These are phyloP conservation scores for Golubevia pallescens DNA, from an alignment of 1,284 basidiomycete genomes.

Conservation along the genomic window DNA sequence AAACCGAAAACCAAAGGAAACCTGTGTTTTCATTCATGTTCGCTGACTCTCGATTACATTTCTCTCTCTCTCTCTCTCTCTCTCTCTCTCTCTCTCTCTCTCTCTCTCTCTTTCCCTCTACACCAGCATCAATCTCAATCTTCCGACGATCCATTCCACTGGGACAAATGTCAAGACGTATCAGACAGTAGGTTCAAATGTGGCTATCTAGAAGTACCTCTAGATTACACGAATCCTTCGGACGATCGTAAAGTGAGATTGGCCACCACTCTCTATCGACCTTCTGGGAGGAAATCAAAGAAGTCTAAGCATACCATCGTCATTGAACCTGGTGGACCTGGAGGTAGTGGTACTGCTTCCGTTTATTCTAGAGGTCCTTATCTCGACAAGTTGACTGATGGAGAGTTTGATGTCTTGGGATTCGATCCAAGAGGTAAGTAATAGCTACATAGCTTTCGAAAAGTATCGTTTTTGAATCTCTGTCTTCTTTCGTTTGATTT, in stretches of 20 bases:
- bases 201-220: slow-evolving; percentile 28
- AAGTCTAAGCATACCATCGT: slow-evolving; percentile 16
- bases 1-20: too few species aligned
- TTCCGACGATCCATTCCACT: too few species aligned
- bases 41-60: too few species aligned
- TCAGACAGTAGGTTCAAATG: slow-evolving; percentile 3
- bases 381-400: slow-evolving; percentile 13
- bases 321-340: slow-evolving; percentile 30
- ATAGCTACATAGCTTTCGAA: too few species aligned
- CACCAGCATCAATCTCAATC: too few species aligned
- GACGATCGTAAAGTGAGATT: slow-evolving; percentile 6
- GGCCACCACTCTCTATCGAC: neutral
- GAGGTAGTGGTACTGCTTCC: slow-evolving; percentile 16
- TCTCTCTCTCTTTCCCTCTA: too few species aligned
- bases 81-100: too few species aligned
- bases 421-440: slow-evolving; percentile 28
- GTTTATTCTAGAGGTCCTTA: neutral
- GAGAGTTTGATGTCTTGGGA: slow-evolving; percentile 20
- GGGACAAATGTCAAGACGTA: too few species aligned
- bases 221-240: slow-evolving; percentile 28
- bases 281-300: neutral
- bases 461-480: too few species aligned
- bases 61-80: too few species aligned
- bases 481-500: too few species aligned
- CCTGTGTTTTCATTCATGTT: too few species aligned